phyloP scores from a whole-genome alignment of 441 rosid species.

The Populus hybrid region DNA sequence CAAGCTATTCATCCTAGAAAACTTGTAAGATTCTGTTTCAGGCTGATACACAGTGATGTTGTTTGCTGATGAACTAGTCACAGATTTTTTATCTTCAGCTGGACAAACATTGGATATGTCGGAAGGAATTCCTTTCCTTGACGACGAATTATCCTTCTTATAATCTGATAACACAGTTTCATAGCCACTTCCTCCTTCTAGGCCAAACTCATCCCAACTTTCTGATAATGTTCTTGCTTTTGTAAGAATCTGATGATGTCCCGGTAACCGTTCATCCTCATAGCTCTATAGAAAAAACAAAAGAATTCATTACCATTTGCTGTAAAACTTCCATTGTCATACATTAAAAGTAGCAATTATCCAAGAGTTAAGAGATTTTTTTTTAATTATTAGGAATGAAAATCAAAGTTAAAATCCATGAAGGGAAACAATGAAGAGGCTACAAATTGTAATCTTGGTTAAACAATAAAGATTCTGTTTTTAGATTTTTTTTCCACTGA shows the following conservation, averaged over 20 bases:
- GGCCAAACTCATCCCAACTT: constrained; percentile 65
- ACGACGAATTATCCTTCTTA: constrained; percentile 45
- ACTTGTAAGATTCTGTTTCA: constrained; percentile 38
- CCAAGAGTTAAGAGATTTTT: not conserved
- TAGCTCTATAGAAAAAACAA: constrained; percentile 56
- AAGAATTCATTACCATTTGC: not conserved
- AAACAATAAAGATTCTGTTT: not conserved
- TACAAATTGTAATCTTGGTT: not conserved
- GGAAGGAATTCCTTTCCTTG: constrained; percentile 50
- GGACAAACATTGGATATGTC: constrained; percentile 36
- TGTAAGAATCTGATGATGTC: constrained; percentile 34
- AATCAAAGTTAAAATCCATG: not conserved
- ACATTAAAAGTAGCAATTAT: not conserved
- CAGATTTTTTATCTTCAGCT: constrained; percentile 49
- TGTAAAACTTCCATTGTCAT: not conserved
- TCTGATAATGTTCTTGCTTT: constrained; percentile 54
- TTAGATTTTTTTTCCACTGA: constrained; percentile 3
- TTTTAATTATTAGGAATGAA: not conserved
- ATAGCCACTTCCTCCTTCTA: constrained; percentile 39
- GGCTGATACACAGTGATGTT: constrained; percentile 40
- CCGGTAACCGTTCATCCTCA: constrained; percentile 58
- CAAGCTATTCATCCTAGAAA: constrained; percentile 54
- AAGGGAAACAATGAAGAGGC: not conserved
- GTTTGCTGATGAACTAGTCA: constrained; percentile 40
- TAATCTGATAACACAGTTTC: constrained; percentile 48